These are phyloP conservation scores for Hypoxylon sp. DNA, from an alignment of 2,329 filamentous ascomycete species.

Conservation along the genomic window DNA sequence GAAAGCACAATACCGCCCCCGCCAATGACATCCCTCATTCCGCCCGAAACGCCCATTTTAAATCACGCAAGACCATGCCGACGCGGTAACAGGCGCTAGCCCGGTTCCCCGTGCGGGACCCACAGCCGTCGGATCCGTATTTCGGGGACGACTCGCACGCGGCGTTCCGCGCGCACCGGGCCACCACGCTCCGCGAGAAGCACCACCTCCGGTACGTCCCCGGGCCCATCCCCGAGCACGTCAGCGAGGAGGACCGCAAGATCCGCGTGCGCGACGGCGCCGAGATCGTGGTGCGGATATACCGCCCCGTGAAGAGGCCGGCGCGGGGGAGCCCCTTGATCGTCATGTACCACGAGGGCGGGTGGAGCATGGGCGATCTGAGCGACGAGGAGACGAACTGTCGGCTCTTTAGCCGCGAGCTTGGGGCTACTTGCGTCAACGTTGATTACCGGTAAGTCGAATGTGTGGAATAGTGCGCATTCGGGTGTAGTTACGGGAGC, in stretches of 20 bases:
- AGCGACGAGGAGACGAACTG: constrained; percentile 52
- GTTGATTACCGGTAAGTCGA: constrained; percentile 55
- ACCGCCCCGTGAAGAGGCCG: constrained; percentile 44
- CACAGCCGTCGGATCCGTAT: constrained; percentile 44
- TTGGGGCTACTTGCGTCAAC: constrained; percentile 58
- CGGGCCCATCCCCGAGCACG: constrained; percentile 45
- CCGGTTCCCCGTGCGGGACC: constrained; percentile 39
- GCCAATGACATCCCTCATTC: neutral
- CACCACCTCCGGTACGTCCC: constrained; percentile 48
- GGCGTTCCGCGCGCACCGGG: constrained; percentile 43
- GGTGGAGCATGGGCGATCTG: constrained; percentile 52
- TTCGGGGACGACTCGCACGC: constrained; percentile 40
- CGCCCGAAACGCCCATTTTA: neutral
- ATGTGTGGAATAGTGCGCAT: neutral
- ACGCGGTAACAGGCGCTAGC: constrained; percentile 37
- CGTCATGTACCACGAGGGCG: constrained; percentile 54
- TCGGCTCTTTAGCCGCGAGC: constrained; percentile 48
- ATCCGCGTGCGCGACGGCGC: constrained; percentile 53
- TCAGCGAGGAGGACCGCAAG: constrained; percentile 49
- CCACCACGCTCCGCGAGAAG: constrained; percentile 46
- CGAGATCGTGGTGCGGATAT: constrained; percentile 52
- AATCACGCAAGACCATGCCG: neutral
- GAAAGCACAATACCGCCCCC: neutral
- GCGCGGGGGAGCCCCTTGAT: constrained; percentile 48
- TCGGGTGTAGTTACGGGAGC: neutral